These are phyloP conservation scores for Globisporangium iwayamae DNA, from an alignment of 352 stramenopile genomes.

Conservation along the genomic window DNA sequence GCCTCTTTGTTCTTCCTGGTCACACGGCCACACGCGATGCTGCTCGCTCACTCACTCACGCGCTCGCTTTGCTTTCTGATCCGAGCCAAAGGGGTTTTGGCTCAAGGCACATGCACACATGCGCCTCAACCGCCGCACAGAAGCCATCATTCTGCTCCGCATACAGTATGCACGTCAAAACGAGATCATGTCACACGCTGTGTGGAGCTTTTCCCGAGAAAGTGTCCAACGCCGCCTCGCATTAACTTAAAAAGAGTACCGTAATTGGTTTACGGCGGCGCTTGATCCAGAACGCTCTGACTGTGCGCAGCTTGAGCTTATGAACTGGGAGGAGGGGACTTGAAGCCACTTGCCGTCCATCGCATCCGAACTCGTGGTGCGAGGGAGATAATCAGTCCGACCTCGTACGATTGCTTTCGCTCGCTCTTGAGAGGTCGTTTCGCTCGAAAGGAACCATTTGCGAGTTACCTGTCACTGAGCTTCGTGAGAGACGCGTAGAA, in stretches of 20 bases:
- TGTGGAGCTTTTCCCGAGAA: neutral
- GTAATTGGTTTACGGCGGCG: too few relatives aligned
- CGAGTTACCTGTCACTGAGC: too few relatives aligned
- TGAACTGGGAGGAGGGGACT: too few relatives aligned
- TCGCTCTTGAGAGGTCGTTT: too few relatives aligned
- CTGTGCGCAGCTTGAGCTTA: too few relatives aligned
- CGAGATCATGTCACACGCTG: neutral
- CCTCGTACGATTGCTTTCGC: neutral
- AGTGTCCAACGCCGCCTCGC: neutral
- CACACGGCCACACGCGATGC: too few relatives aligned
- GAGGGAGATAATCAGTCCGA: neutral
- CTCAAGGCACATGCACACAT: neutral
- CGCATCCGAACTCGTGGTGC: neutral
- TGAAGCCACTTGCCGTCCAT: too few relatives aligned
- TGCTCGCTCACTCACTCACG: too few relatives aligned
- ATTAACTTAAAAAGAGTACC: neutral
- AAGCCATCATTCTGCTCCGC: neutral
- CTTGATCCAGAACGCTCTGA: too few relatives aligned
- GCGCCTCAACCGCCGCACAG: neutral
- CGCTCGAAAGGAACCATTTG: neutral
- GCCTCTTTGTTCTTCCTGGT: neutral
- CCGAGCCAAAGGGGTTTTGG: too few relatives aligned
- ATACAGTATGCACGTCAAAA: neutral
- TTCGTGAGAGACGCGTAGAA: too few relatives aligned
- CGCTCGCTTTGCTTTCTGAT: too few relatives aligned